Evolutionary conservation across 208 protist species (phyloP).

Genomic region (Herpetomonas samuelpessoai): DNA sequence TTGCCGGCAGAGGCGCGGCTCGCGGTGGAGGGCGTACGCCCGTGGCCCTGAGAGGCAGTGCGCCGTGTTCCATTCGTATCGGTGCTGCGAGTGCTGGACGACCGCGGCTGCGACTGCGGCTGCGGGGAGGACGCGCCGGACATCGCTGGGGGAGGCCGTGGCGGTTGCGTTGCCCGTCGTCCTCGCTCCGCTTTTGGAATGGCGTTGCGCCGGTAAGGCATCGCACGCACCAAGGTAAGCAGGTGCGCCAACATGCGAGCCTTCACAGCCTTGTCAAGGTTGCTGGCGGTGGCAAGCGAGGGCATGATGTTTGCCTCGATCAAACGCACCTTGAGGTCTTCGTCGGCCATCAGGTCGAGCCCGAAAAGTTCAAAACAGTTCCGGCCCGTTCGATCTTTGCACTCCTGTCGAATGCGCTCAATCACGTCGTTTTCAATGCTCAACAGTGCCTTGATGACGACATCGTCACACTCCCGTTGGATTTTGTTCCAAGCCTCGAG

Average conservation of each 20-base stretch:
- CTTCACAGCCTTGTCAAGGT: slow-evolving; percentile 88
- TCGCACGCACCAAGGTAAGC: slow-evolving; percentile 75
- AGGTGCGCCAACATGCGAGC: slow-evolving; percentile 84
- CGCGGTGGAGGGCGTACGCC: background rate
- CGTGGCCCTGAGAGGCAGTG: background rate
- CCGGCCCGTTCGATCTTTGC: slow-evolving; percentile 61
- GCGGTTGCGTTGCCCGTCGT: slow-evolving; percentile 8
- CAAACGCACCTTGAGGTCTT: slow-evolving; percentile 67
- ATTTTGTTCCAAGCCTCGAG: slow-evolving; percentile 58
- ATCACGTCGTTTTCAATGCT: slow-evolving; percentile 84
- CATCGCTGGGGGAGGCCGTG: background rate
- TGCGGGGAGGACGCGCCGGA: background rate
- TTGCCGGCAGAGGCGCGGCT: background rate
- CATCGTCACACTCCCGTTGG: slow-evolving; percentile 67
- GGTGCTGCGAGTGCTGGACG: background rate
- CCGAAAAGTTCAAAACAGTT: slow-evolving; percentile 93
- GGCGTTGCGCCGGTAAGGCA: slow-evolving; percentile 68
- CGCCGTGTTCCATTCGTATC: too few relatives aligned
- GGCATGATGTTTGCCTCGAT: slow-evolving; percentile 94
- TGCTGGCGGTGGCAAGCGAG: slow-evolving; percentile 77
- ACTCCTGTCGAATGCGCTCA: slow-evolving; percentile 56
- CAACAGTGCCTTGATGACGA: slow-evolving; percentile 92
- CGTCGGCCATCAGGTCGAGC: slow-evolving; percentile 86
- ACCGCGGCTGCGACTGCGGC: background rate
- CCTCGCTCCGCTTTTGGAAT: slow-evolving; percentile 13